Conservation (phyloP, 176 grass and related monocot genomes). For the Aegilops umbellulata region DNA sequence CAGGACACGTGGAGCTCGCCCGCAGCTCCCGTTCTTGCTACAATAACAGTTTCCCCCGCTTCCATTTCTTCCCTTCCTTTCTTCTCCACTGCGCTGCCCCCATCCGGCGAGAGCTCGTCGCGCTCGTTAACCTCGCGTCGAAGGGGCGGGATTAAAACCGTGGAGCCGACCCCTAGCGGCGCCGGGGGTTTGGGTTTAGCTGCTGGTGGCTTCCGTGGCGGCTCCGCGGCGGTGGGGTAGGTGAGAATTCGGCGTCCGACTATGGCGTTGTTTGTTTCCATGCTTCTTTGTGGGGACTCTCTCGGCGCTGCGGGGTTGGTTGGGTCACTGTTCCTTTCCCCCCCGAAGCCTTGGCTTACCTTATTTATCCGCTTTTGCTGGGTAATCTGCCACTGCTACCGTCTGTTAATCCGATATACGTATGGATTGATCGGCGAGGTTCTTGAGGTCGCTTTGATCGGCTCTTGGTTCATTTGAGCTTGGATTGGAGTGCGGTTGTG, state of each 20-base stretch:
- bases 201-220: neutral
- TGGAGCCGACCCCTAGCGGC: conserved; percentile 15
- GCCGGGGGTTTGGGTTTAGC: neutral
- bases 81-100: neutral
- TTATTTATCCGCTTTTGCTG: neutral
- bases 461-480: neutral
- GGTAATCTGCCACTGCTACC: neutral
- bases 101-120: conserved; percentile 19
- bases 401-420: neutral
- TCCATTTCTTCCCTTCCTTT: neutral
- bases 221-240: neutral
- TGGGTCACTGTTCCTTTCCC: conserved; percentile 8
- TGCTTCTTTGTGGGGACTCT: neutral
- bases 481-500: neutral
- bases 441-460: neutral
- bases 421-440: neutral
- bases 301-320: neutral
- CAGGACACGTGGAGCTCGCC: conserved; percentile 40
- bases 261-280: neutral
- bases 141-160: neutral
- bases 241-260: conserved; percentile 31
- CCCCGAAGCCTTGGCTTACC: neutral
- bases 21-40: conserved; percentile 17
- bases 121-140: neutral
- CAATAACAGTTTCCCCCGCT: conserved; percentile 4